Base-by-base conservation (phyloP, 495 filamentous ascomycete species). In the Tuber indicum region DNA sequence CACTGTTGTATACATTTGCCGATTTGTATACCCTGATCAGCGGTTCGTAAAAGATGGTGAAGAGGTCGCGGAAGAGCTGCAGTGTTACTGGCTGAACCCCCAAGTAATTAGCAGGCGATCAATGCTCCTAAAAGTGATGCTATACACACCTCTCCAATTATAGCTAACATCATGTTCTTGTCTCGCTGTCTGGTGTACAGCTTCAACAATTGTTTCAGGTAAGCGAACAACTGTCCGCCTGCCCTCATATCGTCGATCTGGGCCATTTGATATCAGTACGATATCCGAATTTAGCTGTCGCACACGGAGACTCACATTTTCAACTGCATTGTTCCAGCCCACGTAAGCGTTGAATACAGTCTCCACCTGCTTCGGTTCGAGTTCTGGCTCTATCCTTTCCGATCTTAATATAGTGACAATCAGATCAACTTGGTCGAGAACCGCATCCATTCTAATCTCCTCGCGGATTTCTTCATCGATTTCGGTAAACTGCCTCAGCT, bases 31-130 rank as follows among this genome's bases (percentile, higher is more conserved):
- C 96, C 36, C 96, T 89, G 23, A 99, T 91, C 16, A 99, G 89
- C 0, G 96, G 96, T 83, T 99, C 96, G 85, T 99, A 99, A 87
- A 99, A 99, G 82, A 99, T 98, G 32, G 94, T 96, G 85, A 99
- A 98, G 70, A 99, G 90, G 80, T 98, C 96, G 62, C 94, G 90
- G 88, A 99, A 96, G 69, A 99, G 87, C 81, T 96, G 92, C 41
- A 98, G 88, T 10, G 96, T 98, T 32, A 93, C 93, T 0, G 96
- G 93, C 85, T 86, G 23, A 36, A 4, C 12, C 41, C 44, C 32
- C 71, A 21, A 41, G 47, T n/a, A 47, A 72, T 80, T 4, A 75
- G 39, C 52, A 45, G 70, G 16, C 73, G 39, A 41, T 21, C 41
- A 19, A 73, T 26, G 32, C 62, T 71, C 17, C 17, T 12, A 43